phyloP scores from a whole-genome alignment of 805 yeast species.

The Ogataea ganodermae region DNA sequence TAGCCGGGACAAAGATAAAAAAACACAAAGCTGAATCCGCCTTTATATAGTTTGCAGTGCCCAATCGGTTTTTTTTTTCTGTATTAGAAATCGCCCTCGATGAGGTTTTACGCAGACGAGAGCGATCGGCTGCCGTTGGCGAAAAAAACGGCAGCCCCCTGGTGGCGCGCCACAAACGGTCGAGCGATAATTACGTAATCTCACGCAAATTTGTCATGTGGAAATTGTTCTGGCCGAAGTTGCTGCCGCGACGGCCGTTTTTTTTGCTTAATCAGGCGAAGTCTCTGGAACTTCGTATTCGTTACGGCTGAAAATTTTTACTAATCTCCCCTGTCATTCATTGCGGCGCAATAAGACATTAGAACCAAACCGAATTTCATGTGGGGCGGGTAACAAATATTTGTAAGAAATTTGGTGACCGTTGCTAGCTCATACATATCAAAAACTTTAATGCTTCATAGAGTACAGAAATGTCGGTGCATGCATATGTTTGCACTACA shows the following conservation, averaged over 20 bases:
- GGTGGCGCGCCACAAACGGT: constrained; percentile 6
- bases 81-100: constrained; percentile 7
- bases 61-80: constrained; percentile 3
- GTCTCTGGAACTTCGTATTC: constrained; percentile 2
- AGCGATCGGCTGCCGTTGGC: neutral
- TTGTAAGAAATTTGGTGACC: neutral
- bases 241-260: neutral
- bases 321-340: neutral
- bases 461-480: no score
- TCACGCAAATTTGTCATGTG: constrained; percentile 5
- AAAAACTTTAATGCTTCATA: no score
- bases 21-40: neutral
- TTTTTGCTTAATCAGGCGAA: neutral
- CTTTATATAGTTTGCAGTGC: constrained; percentile 1
- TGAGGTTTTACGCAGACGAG: constrained; percentile 3
- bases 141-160: neutral
- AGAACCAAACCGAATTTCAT: neutral
- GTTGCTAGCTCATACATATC: no score
- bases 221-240: constrained; percentile 3
- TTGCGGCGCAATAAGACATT: neutral
- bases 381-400: neutral
- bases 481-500: no score
- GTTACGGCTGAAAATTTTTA: constrained; percentile 5
- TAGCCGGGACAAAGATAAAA: neutral
- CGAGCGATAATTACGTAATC: neutral